Base-by-base conservation (phyloP, 2,329 filamentous ascomycete species). In the Talaromyces islandicus region DNA sequence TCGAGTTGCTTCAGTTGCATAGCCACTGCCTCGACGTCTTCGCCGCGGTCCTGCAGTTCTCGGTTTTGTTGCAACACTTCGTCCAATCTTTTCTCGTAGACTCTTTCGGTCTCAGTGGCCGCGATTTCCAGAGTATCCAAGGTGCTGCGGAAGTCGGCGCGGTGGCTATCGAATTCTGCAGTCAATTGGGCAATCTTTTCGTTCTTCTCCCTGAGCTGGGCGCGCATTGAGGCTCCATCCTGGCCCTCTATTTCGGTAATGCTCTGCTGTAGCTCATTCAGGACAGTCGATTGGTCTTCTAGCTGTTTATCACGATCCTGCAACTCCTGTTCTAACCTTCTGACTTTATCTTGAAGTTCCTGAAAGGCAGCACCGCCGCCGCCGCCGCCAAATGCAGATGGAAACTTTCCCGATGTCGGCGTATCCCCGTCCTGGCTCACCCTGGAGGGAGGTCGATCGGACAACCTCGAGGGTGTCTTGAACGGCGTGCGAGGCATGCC, bases 111-210 rank as follows among this genome's bases (percentile, higher is more conserved):
- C 77, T 99, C 94, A 0, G 92, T 90, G 70, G 92, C 96, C 2
- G 94, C 95, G 78, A 97, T 85, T 74, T 99, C 94, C 56, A 99
- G 81, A 0, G 93, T 96, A 76, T 99, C 94, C 63, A 99, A 94
- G 19, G 94, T 99, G 73, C 91, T 96, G 66, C 94, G 83, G 76
- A 99, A 99, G 74, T 99, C 94, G 19, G 94, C 93, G 61, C 94
- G 85, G 72, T 99, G 93, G 10, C 89, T 86, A 71, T 99, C 94
- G 68, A 99, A 99, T 71, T 99, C 94, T 9, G 90, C 86, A 0
- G 92, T 97, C 66, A 99, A 83, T 81, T 93, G 88, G 27, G 89
- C 87, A 65, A 99, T 97, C 79, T 92, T 96, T 61, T 99, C 94
- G 69, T 97, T 97, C 82, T 96, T 97, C 76, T 99, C 94, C 25